Percentiles rank a stretch among this genome's conserved stretches.
phyloP scores from a whole-genome alignment of 179 eudicot genomes.

The Amaranthus tricolor region DNA sequence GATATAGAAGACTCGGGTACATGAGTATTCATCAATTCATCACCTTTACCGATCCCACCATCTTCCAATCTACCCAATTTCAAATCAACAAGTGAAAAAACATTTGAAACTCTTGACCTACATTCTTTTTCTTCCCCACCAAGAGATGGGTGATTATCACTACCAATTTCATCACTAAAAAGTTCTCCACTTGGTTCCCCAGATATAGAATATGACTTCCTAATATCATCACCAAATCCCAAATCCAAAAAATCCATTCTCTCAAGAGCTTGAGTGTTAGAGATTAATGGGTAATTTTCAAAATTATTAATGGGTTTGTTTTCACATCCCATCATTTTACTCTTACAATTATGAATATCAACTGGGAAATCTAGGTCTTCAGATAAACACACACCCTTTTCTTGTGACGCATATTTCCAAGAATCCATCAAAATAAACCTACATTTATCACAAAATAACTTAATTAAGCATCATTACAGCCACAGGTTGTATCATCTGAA shows the following conservation, averaged over 20 bases:
- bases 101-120: conserved; percentile 17
- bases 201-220: conserved; percentile 32
- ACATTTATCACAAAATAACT: not conserved
- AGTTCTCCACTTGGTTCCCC: conserved; percentile 35
- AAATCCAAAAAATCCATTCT: conserved; percentile 32
- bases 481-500: not conserved
- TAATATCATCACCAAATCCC: conserved; percentile 32
- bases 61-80: conserved; percentile 56
- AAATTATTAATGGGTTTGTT: conserved; percentile 24
- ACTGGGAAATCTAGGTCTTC: conserved; percentile 32
- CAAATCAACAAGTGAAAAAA: conserved; percentile 40
- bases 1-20: conserved; percentile 20
- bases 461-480: conserved; percentile 1
- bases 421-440: conserved; percentile 38
- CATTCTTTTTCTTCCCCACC: conserved; percentile 20
- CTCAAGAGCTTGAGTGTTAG: conserved; percentile 36
- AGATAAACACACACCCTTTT: conserved; percentile 28
- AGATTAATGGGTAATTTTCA: conserved; percentile 32
- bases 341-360: conserved; percentile 26
- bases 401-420: conserved; percentile 35
- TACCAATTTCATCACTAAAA: conserved; percentile 34
- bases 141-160: conserved; percentile 18
- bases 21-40: conserved; percentile 17
- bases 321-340: conserved; percentile 31
- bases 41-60: conserved; percentile 22